These are phyloP conservation scores for Coniochaeta sp. DNA, from an alignment of 2,329 filamentous ascomycete genomes.

Conservation along the genomic window DNA sequence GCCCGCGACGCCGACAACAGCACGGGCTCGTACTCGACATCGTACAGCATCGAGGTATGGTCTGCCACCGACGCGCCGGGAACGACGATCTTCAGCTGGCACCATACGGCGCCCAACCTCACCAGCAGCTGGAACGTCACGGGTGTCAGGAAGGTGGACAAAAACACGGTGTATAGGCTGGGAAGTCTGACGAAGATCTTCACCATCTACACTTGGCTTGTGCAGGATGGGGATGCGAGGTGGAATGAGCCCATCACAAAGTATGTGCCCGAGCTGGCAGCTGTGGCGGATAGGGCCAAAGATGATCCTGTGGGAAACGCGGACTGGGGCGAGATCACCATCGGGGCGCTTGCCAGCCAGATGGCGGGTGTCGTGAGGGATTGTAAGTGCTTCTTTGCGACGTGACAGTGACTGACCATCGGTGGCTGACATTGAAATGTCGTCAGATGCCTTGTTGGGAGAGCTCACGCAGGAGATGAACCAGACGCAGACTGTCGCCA, in stretches of 20 bases:
- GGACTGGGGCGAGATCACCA: conserved; percentile 13
- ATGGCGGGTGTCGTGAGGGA: conserved; percentile 14
- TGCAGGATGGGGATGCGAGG: conserved; percentile 18
- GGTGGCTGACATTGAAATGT: not conserved
- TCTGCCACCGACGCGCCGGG: conserved; percentile 9
- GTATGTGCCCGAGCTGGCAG: conserved; percentile 18
- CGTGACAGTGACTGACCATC: not conserved
- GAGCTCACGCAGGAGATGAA: not conserved
- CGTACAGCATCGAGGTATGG: conserved; percentile 26
- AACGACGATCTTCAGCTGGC: conserved; percentile 17
- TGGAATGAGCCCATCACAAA: conserved; percentile 21
- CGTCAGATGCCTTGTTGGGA: not conserved
- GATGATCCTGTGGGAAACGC: conserved; percentile 4
- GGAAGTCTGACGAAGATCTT: conserved; percentile 25
- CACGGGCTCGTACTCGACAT: conserved; percentile 22
- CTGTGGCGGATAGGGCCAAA: conserved; percentile 13
- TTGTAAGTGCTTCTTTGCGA: not conserved
- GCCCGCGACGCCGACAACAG: conserved; percentile 17
- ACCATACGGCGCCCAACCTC: conserved; percentile 19
- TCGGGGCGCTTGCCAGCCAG: conserved; percentile 22
- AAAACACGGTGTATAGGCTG: conserved; percentile 21
- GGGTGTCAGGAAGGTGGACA: conserved; percentile 16
- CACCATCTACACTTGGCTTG: conserved; percentile 21
- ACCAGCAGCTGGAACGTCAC: conserved; percentile 5
- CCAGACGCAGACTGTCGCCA: conserved; percentile 5